A percentile compares a stretch with the other conserved stretches of the same genome.
These are phyloP conservation scores for Moniliophthora roreri DNA, from an alignment of 1,284 basidiomycete genomes.

Conservation along the genomic window DNA sequence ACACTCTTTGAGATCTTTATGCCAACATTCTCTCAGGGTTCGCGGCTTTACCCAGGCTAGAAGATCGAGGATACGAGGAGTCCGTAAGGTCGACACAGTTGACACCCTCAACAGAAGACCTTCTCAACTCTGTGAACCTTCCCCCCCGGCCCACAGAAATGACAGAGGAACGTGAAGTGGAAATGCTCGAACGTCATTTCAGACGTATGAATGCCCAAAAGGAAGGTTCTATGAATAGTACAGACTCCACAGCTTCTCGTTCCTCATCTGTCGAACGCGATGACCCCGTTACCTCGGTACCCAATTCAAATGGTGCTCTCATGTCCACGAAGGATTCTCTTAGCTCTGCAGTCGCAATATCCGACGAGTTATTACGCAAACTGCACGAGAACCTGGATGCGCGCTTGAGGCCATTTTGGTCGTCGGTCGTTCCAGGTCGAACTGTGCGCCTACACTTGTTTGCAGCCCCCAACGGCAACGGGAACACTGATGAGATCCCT, in stretches of 20 bases:
- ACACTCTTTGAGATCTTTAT: slow-evolving; percentile 5
- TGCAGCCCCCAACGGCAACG: slow-evolving; percentile 11
- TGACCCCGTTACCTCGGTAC: slow-evolving; percentile 18
- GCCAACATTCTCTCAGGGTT: slow-evolving; percentile 42
- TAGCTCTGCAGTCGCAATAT: slow-evolving; percentile 10
- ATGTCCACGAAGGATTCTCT: not conserved
- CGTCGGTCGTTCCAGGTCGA: slow-evolving; percentile 61
- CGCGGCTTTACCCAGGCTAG: slow-evolving; percentile 59
- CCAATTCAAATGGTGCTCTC: slow-evolving; percentile 12
- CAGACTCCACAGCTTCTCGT: slow-evolving; percentile 14
- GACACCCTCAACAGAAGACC: slow-evolving; percentile 48
- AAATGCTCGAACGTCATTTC: slow-evolving; percentile 49
- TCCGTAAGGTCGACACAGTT: slow-evolving; percentile 23
- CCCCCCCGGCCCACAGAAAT: slow-evolving; percentile 64
- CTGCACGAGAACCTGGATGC: slow-evolving; percentile 74
- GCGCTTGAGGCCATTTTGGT: slow-evolving; percentile 79
- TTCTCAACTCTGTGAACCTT: slow-evolving; percentile 40
- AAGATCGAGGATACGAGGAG: slow-evolving; percentile 20
- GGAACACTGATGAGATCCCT: slow-evolving; percentile 21
- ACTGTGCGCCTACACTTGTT: slow-evolving; percentile 47
- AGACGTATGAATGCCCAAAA: slow-evolving; percentile 22
- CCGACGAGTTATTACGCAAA: slow-evolving; percentile 35
- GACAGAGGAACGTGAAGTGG: slow-evolving; percentile 55
- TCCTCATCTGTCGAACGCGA: slow-evolving; percentile 22
- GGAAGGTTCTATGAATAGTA: slow-evolving; percentile 11